Percentiles rank a stretch among this genome's conserved stretches.
Conservation (phyloP, 2,329 filamentous ascomycete genomes). For the Cladophialophora yegresii region DNA sequence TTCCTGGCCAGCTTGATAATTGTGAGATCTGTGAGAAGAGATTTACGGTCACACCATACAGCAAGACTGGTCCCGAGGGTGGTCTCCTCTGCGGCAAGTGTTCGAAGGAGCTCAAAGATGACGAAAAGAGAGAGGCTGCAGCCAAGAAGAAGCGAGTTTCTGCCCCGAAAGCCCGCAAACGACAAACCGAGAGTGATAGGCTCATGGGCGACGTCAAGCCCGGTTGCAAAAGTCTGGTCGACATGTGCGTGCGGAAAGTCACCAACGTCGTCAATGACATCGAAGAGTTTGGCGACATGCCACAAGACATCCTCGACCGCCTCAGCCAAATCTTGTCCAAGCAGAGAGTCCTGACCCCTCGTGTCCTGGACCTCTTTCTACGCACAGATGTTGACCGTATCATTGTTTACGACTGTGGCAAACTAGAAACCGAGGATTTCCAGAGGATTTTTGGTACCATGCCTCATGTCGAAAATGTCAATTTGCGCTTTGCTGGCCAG, state of each 20-base stretch:
- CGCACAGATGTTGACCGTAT: slow-evolving; percentile 58
- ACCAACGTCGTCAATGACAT: slow-evolving; percentile 65
- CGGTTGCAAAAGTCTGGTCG: slow-evolving; percentile 49
- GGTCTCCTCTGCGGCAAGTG: slow-evolving; percentile 83
- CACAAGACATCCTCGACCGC: slow-evolving; percentile 57
- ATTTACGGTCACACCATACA: slow-evolving; percentile 91
- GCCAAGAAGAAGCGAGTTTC: slow-evolving; percentile 57
- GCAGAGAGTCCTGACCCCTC: slow-evolving; percentile 58
- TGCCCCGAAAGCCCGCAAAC: slow-evolving; percentile 62
- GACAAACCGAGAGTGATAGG: slow-evolving; percentile 79
- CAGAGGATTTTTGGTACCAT: slow-evolving; percentile 76
- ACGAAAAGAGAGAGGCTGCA: slow-evolving; percentile 64
- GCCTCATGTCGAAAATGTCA: slow-evolving; percentile 68
- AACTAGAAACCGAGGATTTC: slow-evolving; percentile 74
- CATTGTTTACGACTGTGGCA: slow-evolving; percentile 63
- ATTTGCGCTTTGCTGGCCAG: slow-evolving; percentile 82
- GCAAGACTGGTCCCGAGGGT: slow-evolving; percentile 76
- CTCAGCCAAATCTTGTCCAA: slow-evolving; percentile 66
- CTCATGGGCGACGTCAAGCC: slow-evolving; percentile 67
- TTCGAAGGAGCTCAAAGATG: slow-evolving; percentile 70
- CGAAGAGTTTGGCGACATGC: slow-evolving; percentile 66
- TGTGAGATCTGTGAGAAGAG: slow-evolving; percentile 82
- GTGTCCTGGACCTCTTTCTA: slow-evolving; percentile 51
- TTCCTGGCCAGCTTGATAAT: slow-evolving; percentile 85
- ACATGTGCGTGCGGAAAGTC: slow-evolving; percentile 64